These are phyloP conservation scores for Trifolium fragiferum DNA, from an alignment of 306 rosid genomes.

Conservation along the genomic window DNA sequence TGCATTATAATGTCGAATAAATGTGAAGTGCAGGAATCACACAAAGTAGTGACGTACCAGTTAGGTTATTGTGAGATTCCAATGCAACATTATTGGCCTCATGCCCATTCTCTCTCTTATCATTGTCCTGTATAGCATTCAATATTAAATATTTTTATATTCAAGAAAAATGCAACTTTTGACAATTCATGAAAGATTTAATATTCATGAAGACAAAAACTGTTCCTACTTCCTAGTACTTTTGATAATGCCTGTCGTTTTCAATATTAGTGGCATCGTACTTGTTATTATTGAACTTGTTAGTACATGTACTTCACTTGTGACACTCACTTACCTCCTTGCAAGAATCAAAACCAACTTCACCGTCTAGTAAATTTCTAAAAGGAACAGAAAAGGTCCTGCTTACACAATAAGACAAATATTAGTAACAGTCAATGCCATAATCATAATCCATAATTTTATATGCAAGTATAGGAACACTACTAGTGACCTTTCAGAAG, in stretches of 20 bases:
- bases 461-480: slow-evolving; percentile 22
- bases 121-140: slow-evolving; percentile 48
- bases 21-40: not conserved
- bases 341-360: slow-evolving; percentile 49
- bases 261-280: slow-evolving; percentile 30
- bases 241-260: slow-evolving; percentile 33
- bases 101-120: slow-evolving; percentile 36
- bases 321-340: slow-evolving; percentile 56
- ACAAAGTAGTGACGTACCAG: slow-evolving; percentile 48
- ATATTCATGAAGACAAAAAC: not conserved
- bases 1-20: slow-evolving; percentile 7
- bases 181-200: slow-evolving; percentile 3
- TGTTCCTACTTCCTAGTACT: slow-evolving; percentile 19
- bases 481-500: slow-evolving; percentile 60
- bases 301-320: slow-evolving; percentile 36
- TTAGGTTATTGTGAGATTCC: slow-evolving; percentile 41
- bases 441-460: slow-evolving; percentile 22
- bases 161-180: slow-evolving; percentile 27
- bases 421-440: slow-evolving; percentile 22
- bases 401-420: slow-evolving; percentile 40
- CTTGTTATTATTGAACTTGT: not conserved
- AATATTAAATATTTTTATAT: slow-evolving; percentile 26
- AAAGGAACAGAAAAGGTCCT: slow-evolving; percentile 61
- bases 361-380: slow-evolving; percentile 56
- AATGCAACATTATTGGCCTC: slow-evolving; percentile 40